phyloP scores from a whole-genome alignment of 805 yeast species.

The Tetrapisispora iriomotensis region DNA sequence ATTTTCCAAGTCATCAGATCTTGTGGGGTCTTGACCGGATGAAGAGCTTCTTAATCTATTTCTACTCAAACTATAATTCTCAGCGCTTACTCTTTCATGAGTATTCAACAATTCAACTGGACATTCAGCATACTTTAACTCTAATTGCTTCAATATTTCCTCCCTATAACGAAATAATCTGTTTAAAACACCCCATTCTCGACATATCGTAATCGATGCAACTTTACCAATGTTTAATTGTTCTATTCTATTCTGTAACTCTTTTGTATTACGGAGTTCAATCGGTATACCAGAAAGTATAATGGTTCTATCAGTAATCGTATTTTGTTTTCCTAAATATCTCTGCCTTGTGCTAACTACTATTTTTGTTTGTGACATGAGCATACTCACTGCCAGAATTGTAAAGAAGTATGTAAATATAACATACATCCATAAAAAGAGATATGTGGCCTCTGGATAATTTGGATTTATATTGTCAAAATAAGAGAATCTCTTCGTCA shows the following conservation, averaged over 20 bases:
- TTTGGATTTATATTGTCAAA: slow-evolving; percentile 7
- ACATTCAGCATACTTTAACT: slow-evolving; percentile 36
- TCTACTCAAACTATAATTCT: slow-evolving; percentile 17
- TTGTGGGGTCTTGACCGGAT: neutral
- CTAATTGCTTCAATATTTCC: slow-evolving; percentile 45
- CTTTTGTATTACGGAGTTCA: slow-evolving; percentile 60
- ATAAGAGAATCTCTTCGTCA: neutral
- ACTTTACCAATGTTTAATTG: slow-evolving; percentile 73
- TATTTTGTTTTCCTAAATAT: slow-evolving; percentile 75
- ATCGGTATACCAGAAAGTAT: slow-evolving; percentile 84
- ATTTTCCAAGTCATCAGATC: neutral
- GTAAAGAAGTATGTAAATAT: slow-evolving; percentile 84
- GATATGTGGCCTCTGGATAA: slow-evolving; percentile 36
- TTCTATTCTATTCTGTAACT: slow-evolving; percentile 65
- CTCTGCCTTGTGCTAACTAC: slow-evolving; percentile 72
- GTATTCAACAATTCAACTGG: slow-evolving; percentile 10
- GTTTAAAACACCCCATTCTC: slow-evolving; percentile 78
- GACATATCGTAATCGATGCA: slow-evolving; percentile 63
- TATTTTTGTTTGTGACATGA: slow-evolving; percentile 60
- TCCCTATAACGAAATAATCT: slow-evolving; percentile 51
- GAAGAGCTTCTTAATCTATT: neutral
- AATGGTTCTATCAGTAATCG: slow-evolving; percentile 86
- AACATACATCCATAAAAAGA: slow-evolving; percentile 75
- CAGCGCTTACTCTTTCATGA: slow-evolving; percentile 17
- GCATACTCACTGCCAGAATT: slow-evolving; percentile 43